These are phyloP conservation scores for Pseudonitzschia pungens DNA, from an alignment of 108 stramenopile species.

Conservation along the genomic window DNA sequence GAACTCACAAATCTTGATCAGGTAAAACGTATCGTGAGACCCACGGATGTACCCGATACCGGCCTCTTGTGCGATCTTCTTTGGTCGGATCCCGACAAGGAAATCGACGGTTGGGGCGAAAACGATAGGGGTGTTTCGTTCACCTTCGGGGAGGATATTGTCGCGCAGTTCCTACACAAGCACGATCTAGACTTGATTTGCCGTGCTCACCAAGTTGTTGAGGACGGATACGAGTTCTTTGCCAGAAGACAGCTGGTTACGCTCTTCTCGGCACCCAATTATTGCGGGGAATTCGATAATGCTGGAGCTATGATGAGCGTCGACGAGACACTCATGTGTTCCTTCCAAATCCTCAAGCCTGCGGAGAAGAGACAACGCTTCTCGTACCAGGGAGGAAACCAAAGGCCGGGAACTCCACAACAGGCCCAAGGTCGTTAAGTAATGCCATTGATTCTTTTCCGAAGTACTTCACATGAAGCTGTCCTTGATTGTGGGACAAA, in stretches of 20 bases:
- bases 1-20: conserved; percentile 97
- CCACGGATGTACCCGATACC: conserved; percentile 99
- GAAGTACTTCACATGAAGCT: not conserved
- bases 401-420: conserved; percentile 25
- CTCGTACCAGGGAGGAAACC: conserved; percentile 78
- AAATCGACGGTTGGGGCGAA: conserved; percentile 99
- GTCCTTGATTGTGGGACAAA: not conserved
- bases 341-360: conserved; percentile 99
- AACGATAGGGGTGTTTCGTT: conserved; percentile 99
- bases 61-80: conserved; percentile 98
- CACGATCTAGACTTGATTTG: conserved; percentile 99
- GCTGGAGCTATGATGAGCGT: conserved; percentile 99
- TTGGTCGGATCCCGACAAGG: conserved; percentile 99
- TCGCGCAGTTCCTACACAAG: conserved; percentile 93
- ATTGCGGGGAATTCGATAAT: conserved; percentile 99
- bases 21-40: conserved; percentile 94
- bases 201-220: conserved; percentile 99
- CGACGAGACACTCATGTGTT: conserved; percentile 99
- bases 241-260: conserved; percentile 98
- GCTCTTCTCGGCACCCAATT: conserved; percentile 98
- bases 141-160: conserved; percentile 99
- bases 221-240: conserved; percentile 99
- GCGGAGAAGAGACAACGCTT: conserved; percentile 98
- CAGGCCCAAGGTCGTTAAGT: conserved; percentile 16
- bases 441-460: not conserved